Conservation (phyloP, 768 basidiomycete genomes). For the Piloderma croceum region DNA sequence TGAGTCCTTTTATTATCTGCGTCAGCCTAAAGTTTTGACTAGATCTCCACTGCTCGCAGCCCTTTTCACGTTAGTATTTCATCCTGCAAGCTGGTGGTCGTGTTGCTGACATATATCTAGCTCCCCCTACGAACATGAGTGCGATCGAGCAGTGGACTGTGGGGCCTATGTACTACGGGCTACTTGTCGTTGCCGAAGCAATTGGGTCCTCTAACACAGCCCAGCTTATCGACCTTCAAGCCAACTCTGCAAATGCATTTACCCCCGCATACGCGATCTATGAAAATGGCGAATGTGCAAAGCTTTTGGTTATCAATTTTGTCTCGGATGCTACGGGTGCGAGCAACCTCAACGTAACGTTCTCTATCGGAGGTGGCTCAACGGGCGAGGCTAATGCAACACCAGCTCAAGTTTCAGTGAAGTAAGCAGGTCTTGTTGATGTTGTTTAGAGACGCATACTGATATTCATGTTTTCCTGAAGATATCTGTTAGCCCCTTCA, state of each 20-base stretch:
- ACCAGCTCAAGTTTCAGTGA: constrained; percentile 47
- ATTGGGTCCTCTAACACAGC: constrained; percentile 61
- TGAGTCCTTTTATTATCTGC: constrained; percentile 26
- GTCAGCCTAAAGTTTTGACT: constrained; percentile 8
- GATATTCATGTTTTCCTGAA: constrained; percentile 1
- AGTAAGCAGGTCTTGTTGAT: constrained; percentile 30
- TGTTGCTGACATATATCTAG: constrained; percentile 29
- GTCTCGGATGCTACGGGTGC: constrained; percentile 38
- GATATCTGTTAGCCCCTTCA: constrained; percentile 34
- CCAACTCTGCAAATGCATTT: constrained; percentile 41
- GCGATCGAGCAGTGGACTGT: constrained; percentile 64
- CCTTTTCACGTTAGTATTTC: constrained; percentile 28
- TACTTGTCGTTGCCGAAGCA: constrained; percentile 63
- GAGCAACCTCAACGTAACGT: constrained; percentile 45
- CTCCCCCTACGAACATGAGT: constrained; percentile 51
- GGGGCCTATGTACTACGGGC: constrained; percentile 69
- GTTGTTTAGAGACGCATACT: neutral
- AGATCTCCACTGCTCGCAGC: constrained; percentile 29
- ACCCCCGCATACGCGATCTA: constrained; percentile 74
- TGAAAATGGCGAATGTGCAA: constrained; percentile 44
- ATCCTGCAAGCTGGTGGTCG: constrained; percentile 21
- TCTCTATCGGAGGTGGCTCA: constrained; percentile 43
- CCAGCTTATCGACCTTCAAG: constrained; percentile 61
- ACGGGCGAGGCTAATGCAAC: constrained; percentile 33
- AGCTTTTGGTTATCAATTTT: constrained; percentile 46